phyloP scores from a whole-genome alignment of 164 flowering plant genomes.

The Houttuynia cordata region DNA sequence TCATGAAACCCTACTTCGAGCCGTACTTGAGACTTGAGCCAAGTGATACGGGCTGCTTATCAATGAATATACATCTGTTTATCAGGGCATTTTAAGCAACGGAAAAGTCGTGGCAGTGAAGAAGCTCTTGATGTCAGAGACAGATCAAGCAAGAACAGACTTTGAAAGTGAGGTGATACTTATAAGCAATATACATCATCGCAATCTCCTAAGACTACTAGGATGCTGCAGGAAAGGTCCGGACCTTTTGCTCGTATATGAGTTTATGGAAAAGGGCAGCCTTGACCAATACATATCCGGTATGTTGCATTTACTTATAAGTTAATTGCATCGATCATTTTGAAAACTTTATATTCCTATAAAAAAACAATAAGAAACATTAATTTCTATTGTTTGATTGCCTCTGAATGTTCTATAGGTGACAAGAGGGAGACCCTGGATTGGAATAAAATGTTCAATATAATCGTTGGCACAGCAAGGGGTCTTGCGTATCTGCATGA shows the following conservation, averaged over 20 bases:
- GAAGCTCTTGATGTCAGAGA: background rate
- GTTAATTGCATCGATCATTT: no score
- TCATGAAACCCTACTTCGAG: no score
- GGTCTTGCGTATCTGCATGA: constrained; percentile 58
- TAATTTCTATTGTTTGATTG: no score
- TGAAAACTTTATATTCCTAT: no score
- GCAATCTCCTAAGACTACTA: background rate
- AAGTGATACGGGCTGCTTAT: no score
- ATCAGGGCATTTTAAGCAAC: background rate
- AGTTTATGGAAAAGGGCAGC: background rate
- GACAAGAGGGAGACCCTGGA: constrained; percentile 35
- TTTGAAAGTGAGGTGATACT: background rate
- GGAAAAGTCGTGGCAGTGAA: background rate
- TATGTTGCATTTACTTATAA: no score
- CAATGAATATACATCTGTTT: no score
- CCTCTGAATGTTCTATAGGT: background rate
- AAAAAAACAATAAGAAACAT: no score
- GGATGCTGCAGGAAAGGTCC: background rate
- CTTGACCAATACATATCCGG: background rate
- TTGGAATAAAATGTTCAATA: constrained; percentile 22
- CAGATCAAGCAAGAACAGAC: background rate
- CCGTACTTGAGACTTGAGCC: no score
- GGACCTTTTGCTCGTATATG: background rate
- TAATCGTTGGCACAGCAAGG: constrained; percentile 32
- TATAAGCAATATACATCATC: background rate